Conservation (phyloP, 2,329 filamentous ascomycete species). For the Pyricularia pennisetigena region DNA sequence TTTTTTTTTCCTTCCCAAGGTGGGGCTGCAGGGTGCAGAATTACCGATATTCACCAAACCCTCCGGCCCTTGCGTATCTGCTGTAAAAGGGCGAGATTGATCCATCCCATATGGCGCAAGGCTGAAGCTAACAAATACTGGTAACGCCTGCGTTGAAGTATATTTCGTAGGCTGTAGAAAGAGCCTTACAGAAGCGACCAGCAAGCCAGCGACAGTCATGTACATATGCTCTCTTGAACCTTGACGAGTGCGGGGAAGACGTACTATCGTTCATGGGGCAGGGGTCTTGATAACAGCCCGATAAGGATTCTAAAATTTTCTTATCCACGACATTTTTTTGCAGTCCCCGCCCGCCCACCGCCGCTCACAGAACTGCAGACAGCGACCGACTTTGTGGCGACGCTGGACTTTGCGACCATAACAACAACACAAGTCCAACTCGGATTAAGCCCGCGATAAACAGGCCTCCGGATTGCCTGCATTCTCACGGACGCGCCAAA, state of each 20-base stretch:
- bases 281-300: not conserved
- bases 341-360: not conserved
- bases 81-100: too few species aligned
- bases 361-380: not conserved
- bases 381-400: constrained; percentile 1
- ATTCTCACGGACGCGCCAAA: not conserved
- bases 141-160: not conserved
- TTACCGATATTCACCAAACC: not conserved
- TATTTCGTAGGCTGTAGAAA: not conserved
- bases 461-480: not conserved
- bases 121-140: too few species aligned
- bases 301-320: constrained; percentile 2
- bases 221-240: not conserved
- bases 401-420: not conserved
- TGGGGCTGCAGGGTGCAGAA: not conserved
- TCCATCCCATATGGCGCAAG: too few species aligned
- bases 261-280: not conserved
- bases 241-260: not conserved
- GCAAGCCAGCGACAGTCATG: not conserved
- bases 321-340: constrained; percentile 2
- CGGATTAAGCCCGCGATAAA: not conserved
- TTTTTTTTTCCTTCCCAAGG: not conserved
- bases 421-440: not conserved
- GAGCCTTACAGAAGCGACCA: not conserved
- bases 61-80: not conserved